Percentiles rank a stretch among this genome's conserved stretches.
These are phyloP conservation scores for Ambrosia trifida DNA, from an alignment of 129 eudicot genomes.

Conservation along the genomic window DNA sequence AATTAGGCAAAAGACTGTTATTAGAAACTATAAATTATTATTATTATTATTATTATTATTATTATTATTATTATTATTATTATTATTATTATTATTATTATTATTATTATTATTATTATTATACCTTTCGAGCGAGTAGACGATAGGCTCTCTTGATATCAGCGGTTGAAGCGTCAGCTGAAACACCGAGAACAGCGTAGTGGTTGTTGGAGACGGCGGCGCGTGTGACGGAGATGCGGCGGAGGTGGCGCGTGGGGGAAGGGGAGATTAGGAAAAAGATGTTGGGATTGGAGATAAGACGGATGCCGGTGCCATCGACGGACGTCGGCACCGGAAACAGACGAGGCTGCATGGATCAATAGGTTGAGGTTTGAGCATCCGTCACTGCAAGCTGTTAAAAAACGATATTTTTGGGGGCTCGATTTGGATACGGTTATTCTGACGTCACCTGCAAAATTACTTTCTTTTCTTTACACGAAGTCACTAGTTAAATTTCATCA, in stretches of 20 bases:
- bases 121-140: constrained; percentile 83
- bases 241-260: constrained; percentile 25
- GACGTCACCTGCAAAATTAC: constrained; percentile 2
- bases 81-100: background rate
- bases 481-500: too few relatives aligned
- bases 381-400: constrained; percentile 20
- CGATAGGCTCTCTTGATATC: constrained; percentile 90
- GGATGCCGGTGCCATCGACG: constrained; percentile 42
- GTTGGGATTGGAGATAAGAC: constrained; percentile 31
- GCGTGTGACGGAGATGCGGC: constrained; percentile 36
- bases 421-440: constrained; percentile 16
- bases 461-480: too few relatives aligned
- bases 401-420: constrained; percentile 16
- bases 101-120: background rate
- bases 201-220: constrained; percentile 56
- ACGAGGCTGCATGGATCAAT: constrained; percentile 37
- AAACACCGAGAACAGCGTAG: constrained; percentile 69
- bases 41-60: background rate
- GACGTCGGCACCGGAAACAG: constrained; percentile 50
- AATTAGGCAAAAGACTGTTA: background rate
- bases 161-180: constrained; percentile 58
- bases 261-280: constrained; percentile 32
- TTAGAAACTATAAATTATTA: too few relatives aligned
- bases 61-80: too few relatives aligned
- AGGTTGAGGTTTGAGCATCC: constrained; percentile 23